A percentile compares a stretch with the other conserved stretches of the same genome.
Evolutionary conservation across 306 rosid species (phyloP).

Genomic region (Pachyrhizus erosus): DNA sequence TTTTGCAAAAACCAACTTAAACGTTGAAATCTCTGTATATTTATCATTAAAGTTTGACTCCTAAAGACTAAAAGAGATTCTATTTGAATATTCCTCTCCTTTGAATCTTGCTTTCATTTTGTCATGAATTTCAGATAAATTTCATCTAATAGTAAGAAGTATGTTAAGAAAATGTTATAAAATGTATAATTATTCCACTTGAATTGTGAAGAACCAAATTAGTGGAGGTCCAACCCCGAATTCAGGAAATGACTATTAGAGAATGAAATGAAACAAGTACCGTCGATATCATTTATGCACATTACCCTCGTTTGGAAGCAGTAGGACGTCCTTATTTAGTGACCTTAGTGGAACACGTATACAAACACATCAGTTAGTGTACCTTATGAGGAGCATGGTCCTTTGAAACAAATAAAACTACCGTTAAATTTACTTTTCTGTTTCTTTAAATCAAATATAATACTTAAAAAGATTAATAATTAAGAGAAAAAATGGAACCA

Average conservation of each 20-base stretch:
- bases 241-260: conserved; percentile 25
- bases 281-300: conserved; percentile 3
- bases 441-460: background rate
- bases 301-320: background rate
- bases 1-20: too few relatives aligned
- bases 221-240: conserved; percentile 36
- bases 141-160: background rate
- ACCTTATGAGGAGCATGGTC: conserved; percentile 22
- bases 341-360: conserved; percentile 73
- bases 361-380: conserved; percentile 50
- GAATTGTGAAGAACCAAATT: conserved; percentile 10
- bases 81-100: too few relatives aligned
- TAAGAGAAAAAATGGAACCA: background rate
- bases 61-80: background rate
- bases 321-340: conserved; percentile 28
- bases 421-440: background rate
- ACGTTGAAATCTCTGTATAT: too few relatives aligned
- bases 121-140: too few relatives aligned
- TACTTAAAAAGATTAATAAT: background rate
- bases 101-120: too few relatives aligned
- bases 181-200: background rate
- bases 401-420: background rate
- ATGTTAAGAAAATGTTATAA: background rate
- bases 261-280: conserved; percentile 37
- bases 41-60: too few relatives aligned